Evolutionary conservation across 176 grass and related monocot genomes (phyloP).

Genomic region (Areca catechu): DNA sequence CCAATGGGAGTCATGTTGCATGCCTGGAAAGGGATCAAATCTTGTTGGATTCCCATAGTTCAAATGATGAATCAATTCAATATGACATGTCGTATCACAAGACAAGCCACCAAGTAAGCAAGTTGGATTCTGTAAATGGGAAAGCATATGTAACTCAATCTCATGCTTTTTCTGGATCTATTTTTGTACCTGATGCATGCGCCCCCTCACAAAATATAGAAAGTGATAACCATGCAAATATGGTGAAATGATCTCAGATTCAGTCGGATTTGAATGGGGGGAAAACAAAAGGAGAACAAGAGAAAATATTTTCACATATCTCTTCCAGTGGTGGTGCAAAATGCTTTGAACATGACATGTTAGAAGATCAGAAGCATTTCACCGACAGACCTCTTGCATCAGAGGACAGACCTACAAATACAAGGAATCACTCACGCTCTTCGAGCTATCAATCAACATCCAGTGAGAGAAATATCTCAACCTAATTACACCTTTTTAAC

Average conservation of each 20-base stretch:
- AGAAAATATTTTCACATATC: conserved; percentile 13
- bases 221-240: conserved; percentile 13
- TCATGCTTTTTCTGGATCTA: conserved; percentile 26
- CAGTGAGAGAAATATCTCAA: conserved; percentile 38
- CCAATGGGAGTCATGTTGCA: conserved; percentile 28
- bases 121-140: conserved; percentile 37
- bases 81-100: conserved; percentile 70
- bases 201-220: conserved; percentile 30
- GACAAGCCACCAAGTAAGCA: conserved; percentile 17
- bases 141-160: conserved; percentile 40
- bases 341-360: conserved; percentile 19
- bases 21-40: conserved; percentile 34
- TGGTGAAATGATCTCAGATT: conserved; percentile 6
- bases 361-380: conserved; percentile 21
- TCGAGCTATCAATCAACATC: conserved; percentile 52
- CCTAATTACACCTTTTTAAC: conserved; percentile 50
- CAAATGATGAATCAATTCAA: conserved; percentile 25
- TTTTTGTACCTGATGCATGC: conserved; percentile 38
- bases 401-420: conserved; percentile 33
- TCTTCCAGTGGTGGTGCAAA: conserved; percentile 17
- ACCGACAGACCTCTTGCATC: conserved; percentile 10
- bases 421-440: conserved; percentile 15
- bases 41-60: conserved; percentile 37
- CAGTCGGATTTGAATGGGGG: conserved; percentile 9
- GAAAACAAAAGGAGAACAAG: neutral